Evolutionary conservation across 2,329 filamentous ascomycete genomes (phyloP).

Genomic region (Chalara sp.): DNA sequence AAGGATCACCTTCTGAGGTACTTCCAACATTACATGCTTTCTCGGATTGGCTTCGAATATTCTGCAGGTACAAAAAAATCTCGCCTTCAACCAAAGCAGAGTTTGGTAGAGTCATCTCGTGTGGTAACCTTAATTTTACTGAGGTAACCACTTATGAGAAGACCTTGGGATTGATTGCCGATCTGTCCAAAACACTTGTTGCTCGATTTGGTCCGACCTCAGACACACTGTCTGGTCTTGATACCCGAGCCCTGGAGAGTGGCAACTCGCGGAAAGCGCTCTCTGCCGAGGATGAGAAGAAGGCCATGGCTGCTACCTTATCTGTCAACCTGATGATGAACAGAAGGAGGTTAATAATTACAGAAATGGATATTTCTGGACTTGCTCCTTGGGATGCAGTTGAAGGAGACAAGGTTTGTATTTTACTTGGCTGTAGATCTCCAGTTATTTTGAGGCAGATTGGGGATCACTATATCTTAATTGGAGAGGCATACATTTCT

Average conservation of each 20-base stretch:
- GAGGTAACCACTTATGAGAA: constrained; percentile 8
- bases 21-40: constrained; percentile 11
- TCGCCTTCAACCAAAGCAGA: constrained; percentile 8
- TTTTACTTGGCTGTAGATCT: constrained; percentile 21
- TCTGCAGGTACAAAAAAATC: constrained; percentile 6
- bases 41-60: constrained; percentile 22
- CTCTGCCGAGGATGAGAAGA: constrained; percentile 6
- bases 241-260: not conserved
- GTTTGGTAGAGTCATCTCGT: constrained; percentile 18
- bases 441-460: constrained; percentile 18
- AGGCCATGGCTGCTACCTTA: constrained; percentile 12
- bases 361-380: constrained; percentile 7
- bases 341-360: constrained; percentile 14
- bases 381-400: constrained; percentile 14
- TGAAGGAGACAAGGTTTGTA: constrained; percentile 16
- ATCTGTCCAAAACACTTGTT: constrained; percentile 4
- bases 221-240: no score
- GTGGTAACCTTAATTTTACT: constrained; percentile 17
- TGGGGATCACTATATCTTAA: constrained; percentile 10
- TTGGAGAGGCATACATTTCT: constrained; percentile 23
- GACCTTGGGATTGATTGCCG: constrained; percentile 16
- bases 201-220: not conserved
- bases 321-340: constrained; percentile 19
- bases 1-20: constrained; percentile 10
- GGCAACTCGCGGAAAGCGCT: constrained; percentile 1